Base-by-base conservation (phyloP, 2,329 filamentous ascomycete genomes). In the Cryphonectria radicalis region DNA sequence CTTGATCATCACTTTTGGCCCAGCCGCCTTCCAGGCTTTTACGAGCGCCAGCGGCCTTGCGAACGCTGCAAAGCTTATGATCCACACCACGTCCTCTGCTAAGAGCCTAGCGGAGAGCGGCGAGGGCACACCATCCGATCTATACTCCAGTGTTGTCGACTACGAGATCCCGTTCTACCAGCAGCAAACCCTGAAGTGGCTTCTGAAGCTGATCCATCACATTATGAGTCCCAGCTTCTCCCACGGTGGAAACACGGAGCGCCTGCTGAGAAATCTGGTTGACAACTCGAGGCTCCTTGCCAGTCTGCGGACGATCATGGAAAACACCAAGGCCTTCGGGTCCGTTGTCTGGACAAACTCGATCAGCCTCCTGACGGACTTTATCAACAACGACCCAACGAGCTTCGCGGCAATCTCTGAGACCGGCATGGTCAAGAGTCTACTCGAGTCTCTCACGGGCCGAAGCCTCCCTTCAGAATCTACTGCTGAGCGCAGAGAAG, bases 351-450 rank as follows among this genome's bases (percentile, higher is more conserved):
- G 96, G 96, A 97, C 94, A 65, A 95, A 95, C 79, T 92, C 94
- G 8, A 93, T 97, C 73, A 95, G 92, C 69, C 95, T 98, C 70
- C 85, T 99, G 66, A 96, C 93, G 78, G 95, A 94, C 76, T 99
- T 99, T 81, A 97, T 99, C 77, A 97, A 99, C 82, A 98, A 98
- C 78, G 96, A 99, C 77, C 96, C 96, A 0, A 99, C 96, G 0
- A 99, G 96, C 80, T 99, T 97, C 79, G 92, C 94, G 40, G 94
- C 97, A 35, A 96, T 99, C 74, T 94, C 93, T 19, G 96, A 99
- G 82, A 95, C 96, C 66, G 94, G 94, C 32, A 87, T 99, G 76
- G 95, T 96, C 77, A 92, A 92, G 78, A 93, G 91, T 67, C 92
- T 98, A 71, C 86, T 99, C 19, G 91, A 95, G 80, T 90, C 95